Base-by-base conservation (phyloP, 345 rosid genomes). In the Cardamine occulta region DNA sequence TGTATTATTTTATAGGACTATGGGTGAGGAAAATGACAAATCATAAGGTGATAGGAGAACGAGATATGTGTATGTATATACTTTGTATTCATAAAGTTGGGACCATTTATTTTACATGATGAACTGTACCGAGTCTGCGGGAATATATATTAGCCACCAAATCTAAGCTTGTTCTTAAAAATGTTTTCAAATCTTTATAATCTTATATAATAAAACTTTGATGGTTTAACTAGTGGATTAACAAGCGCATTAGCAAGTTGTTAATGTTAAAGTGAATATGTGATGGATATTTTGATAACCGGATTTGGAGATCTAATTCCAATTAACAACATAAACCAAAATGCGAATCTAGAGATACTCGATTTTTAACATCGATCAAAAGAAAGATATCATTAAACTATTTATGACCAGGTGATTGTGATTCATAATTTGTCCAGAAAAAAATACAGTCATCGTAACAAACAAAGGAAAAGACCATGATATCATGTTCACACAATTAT, bases 21-120 rank as follows among this genome's bases (percentile, higher is more conserved):
- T 65, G 57, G 54, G 18, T 21, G 21, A 18, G 56, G 81, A 72
- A 78, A 72, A 58, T 58, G 81, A 78, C 81, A 78, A 78, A 72
- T 2, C 34, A 1, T 37, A 49, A 58, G 31, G 68, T 18, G 80
- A 77, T 70, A 55, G 72, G 66, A 74, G 40, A 14, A 58, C 29
- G 48, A 58, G 26, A 61, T 74, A 65, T 57, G 28, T 24, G 3
- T 24, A 8, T 13, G 26, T 44, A n/a, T 10, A 10, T 24, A 29
- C 62, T 24, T 21, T 47, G 47, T 71, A 45, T 63, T 31, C 12
- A 48, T 60, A 68, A 19, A 63, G 19, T 23, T 63, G 28, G 61
- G 80, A 69, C 80, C 75, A 68, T 75, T 26, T 49, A 6, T 13
- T 58, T 49, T 18, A 57, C 72, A 26, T 54, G 26, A 44, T 55